Conservation (phyloP, 176 grass and related monocot genomes). For the Carex parvula region DNA sequence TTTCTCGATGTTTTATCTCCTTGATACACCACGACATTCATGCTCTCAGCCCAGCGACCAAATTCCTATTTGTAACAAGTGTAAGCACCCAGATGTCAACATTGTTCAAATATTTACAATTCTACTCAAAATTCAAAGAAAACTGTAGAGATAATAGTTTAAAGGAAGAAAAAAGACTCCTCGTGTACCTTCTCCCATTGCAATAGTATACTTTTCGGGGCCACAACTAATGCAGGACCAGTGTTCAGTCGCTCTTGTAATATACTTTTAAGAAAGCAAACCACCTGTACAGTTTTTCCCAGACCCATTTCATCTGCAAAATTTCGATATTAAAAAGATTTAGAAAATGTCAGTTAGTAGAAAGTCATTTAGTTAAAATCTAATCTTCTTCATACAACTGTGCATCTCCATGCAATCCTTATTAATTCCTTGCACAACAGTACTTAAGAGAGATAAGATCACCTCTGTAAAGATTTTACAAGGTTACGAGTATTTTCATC, state of each 20-base stretch:
- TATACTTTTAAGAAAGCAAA: conserved; percentile 50
- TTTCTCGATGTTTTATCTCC: conserved; percentile 54
- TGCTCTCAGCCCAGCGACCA: conserved; percentile 38
- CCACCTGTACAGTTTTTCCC: conserved; percentile 75
- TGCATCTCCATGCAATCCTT: neutral
- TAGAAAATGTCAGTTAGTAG: neutral
- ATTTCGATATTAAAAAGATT: neutral
- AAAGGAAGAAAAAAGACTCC: neutral
- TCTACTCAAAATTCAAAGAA: neutral
- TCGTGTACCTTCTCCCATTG: conserved; percentile 68
- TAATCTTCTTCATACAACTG: neutral
- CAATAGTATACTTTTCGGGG: conserved; percentile 70
- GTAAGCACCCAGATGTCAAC: conserved; percentile 1
- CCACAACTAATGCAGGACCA: conserved; percentile 48
- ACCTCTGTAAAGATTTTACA: neutral
- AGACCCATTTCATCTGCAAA: conserved; percentile 81
- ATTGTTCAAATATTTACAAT: neutral
- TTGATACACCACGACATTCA: conserved; percentile 71
- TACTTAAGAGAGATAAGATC: neutral
- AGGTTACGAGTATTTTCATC: neutral
- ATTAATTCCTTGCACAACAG: neutral
- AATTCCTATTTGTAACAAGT: conserved; percentile 47
- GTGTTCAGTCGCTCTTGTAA: conserved; percentile 34
- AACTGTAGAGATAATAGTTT: neutral
- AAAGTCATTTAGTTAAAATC: neutral